phyloP scores from a whole-genome alignment of 2,329 filamentous ascomycete genomes.

The Fusarium mangiferae region DNA sequence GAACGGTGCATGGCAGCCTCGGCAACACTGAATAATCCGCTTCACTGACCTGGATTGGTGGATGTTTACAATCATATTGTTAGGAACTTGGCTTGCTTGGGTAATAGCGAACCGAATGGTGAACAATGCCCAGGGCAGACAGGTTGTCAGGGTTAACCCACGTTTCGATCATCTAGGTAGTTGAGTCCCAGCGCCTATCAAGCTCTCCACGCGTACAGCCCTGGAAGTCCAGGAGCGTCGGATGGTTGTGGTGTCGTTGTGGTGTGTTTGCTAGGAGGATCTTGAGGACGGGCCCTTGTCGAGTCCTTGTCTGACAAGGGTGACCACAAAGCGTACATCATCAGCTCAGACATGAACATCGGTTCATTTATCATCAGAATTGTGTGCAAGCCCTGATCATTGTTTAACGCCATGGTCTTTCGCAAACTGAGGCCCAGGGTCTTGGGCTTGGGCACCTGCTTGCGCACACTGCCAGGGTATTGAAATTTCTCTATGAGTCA shows the following conservation, averaged over 20 bases:
- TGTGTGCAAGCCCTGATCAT: slow-evolving; percentile 17
- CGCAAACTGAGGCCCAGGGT: slow-evolving; percentile 20
- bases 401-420: not conserved
- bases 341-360: slow-evolving; percentile 29
- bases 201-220: slow-evolving; percentile 18
- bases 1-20: slow-evolving; percentile 10
- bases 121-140: slow-evolving; percentile 30
- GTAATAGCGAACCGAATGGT: slow-evolving; percentile 15
- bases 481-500: slow-evolving; percentile 30
- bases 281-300: slow-evolving; percentile 21
- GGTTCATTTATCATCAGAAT: slow-evolving; percentile 20
- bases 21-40: not conserved
- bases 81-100: slow-evolving; percentile 13
- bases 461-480: slow-evolving; percentile 12
- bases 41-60: slow-evolving; percentile 32
- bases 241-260: slow-evolving; percentile 43
- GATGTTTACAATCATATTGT: slow-evolving; percentile 29
- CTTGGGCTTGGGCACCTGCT: slow-evolving; percentile 14
- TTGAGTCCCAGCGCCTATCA: slow-evolving; percentile 14
- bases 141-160: slow-evolving; percentile 35
- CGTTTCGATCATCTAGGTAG: slow-evolving; percentile 15
- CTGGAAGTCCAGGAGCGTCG: slow-evolving; percentile 30
- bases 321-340: slow-evolving; percentile 27
- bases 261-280: slow-evolving; percentile 39
- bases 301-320: slow-evolving; percentile 29